phyloP scores from a whole-genome alignment of 1,284 basidiomycete genomes.

The Trametes versicolor region DNA sequence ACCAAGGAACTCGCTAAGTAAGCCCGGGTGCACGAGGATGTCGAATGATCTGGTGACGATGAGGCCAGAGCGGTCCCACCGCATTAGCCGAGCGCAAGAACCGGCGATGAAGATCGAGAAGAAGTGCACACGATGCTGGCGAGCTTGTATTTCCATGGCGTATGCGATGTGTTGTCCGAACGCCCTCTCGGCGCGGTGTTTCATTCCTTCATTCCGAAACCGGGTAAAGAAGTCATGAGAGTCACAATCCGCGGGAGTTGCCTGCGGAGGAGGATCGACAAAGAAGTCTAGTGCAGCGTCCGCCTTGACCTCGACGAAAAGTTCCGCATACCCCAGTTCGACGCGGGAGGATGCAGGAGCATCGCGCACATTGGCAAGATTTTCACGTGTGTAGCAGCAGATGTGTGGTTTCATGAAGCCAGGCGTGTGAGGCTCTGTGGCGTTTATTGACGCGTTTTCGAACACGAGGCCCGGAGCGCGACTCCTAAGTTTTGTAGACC shows the following conservation, averaged over 20 bases:
- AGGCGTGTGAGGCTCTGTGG: neutral
- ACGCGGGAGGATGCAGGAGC: neutral
- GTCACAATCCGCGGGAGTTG: neutral
- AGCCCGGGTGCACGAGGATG: conserved; percentile 28
- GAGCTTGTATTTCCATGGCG: conserved; percentile 19
- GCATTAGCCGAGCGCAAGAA: conserved; percentile 39
- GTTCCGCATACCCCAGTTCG: conserved; percentile 21
- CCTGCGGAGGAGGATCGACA: conserved; percentile 6
- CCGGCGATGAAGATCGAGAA: conserved; percentile 42
- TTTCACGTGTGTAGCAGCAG: conserved; percentile 7
- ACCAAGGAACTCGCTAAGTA: conserved; percentile 42
- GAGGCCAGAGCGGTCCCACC: conserved; percentile 44
- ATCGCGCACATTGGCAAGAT: neutral
- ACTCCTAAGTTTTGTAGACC: conserved; percentile 5
- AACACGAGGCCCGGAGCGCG: conserved; percentile 19
- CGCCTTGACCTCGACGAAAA: conserved; percentile 19
- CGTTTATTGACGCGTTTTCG: conserved; percentile 2
- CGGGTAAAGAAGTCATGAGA: conserved; percentile 15
- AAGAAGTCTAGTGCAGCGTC: conserved; percentile 11
- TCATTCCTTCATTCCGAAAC: neutral
- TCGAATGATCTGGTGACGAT: conserved; percentile 43
- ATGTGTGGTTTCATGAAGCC: conserved; percentile 25
- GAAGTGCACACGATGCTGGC: conserved; percentile 25
- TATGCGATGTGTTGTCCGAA: conserved; percentile 23
- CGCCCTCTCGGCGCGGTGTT: conserved; percentile 1